Base-by-base conservation (phyloP, 2,329 filamentous ascomycete species). In the Fonsecaea nubica region DNA sequence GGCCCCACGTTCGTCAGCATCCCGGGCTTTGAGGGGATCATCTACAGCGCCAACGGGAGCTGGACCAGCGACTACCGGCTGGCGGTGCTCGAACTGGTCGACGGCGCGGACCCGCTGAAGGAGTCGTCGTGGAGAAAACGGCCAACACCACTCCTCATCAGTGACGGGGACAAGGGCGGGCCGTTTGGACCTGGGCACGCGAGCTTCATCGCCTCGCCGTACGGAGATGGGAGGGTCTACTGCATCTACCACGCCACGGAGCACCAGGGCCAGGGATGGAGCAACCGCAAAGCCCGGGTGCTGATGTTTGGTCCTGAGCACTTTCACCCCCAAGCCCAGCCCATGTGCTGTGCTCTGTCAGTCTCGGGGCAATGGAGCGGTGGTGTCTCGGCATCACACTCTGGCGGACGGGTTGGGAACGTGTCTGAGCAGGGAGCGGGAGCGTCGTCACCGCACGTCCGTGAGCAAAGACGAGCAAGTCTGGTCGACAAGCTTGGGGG, bases 191-290 rank as follows among this genome's bases (percentile, higher is more conserved):
- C 72, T 1, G 72, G 71, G 0, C 71, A 73, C 48, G 72, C 71
- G 7, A 69, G 65, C 25, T 73, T 73, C 63, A 64, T 73, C n/a
- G 21, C 45, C 21, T 64, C 61, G 5, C 63, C 63, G n/a, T 58
- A 68, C 42, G 36, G 53, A 21, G 55, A 65, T 40, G 60, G 58
- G 12, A 53, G 55, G 8, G 63, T 72, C n/a, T 70, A 66, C 36
- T 73, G 72, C 57, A 68, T 73, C 25, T 73, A 72, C 50, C 72
- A 73, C 58, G 72, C 67, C 6, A 73, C 72, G 1, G 72, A 68
- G 53, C 56, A 62, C 0, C 54, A 64, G 5, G 68, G 63, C 5
- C 64, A 73, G 36, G 71, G 71, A 2, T 73, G 72, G 72, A 63
- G 40, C 18, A 73, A 73, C 58, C 63, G 72, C 35, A 72, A 73